Conservation (phyloP, 306 rosid genomes). For the Cucurbita pepo region DNA sequence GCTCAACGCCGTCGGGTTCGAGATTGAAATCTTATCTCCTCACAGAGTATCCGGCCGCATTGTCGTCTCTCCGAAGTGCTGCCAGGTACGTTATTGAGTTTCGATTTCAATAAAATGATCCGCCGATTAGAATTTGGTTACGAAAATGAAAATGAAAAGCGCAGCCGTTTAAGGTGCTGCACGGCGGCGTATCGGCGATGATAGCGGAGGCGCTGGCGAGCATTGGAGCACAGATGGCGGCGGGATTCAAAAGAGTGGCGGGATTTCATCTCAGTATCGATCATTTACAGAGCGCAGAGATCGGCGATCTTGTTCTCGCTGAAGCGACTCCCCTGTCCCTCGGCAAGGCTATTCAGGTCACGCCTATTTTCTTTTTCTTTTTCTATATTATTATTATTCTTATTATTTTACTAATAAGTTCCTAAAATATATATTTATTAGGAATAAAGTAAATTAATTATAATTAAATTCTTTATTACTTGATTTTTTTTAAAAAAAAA, state of each 20-base stretch:
- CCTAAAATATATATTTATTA: too few species aligned
- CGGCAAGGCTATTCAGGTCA: constrained; percentile 69
- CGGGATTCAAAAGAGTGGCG: constrained; percentile 67
- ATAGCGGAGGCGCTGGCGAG: constrained; percentile 72
- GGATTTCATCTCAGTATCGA: constrained; percentile 77
- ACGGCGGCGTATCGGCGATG: constrained; percentile 93
- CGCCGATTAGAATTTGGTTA: too few species aligned
- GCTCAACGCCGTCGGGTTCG: constrained; percentile 50
- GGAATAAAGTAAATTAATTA: too few species aligned
- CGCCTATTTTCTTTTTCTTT: not conserved
- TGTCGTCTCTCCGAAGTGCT: constrained; percentile 40
- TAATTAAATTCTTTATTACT: too few species aligned
- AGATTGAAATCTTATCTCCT: constrained; percentile 34
- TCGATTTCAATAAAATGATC: too few species aligned
- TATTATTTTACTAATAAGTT: too few species aligned
- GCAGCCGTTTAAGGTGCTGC: constrained; percentile 86
- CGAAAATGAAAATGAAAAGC: not conserved
- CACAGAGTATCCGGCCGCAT: constrained; percentile 51
- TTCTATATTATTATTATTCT: too few species aligned
- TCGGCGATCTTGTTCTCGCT: constrained; percentile 54
- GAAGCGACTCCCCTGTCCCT: constrained; percentile 53
- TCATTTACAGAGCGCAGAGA: constrained; percentile 55
- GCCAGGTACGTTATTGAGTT: not conserved
- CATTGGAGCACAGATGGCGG: constrained; percentile 55
- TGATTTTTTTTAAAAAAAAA: too few species aligned